Evolutionary conservation across 1,284 basidiomycete species (phyloP).

Genomic region (Heterobasidion parviporum): DNA sequence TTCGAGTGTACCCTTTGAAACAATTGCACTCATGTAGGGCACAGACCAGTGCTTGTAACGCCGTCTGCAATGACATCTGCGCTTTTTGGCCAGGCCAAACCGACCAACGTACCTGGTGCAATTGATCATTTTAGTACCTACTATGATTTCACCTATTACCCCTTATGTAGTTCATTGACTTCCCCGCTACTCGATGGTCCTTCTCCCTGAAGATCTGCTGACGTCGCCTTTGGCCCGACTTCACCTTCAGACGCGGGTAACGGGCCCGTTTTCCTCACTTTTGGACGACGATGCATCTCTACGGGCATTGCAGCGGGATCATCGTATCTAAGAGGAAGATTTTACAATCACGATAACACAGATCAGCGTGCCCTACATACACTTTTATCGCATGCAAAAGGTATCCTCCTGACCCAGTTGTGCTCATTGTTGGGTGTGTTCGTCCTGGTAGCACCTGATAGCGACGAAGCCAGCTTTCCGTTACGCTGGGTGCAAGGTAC

Average conservation of each 20-base stretch:
- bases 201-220: no score
- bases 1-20: no score
- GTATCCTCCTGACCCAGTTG: constrained; percentile 85
- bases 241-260: not conserved
- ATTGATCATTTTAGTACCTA: no score
- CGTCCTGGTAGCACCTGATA: constrained; percentile 94
- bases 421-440: constrained; percentile 94
- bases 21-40: no score
- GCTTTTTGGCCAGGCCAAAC: no score
- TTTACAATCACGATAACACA: not conserved
- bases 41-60: no score
- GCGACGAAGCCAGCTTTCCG: constrained; percentile 83
- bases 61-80: no score
- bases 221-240: no score
- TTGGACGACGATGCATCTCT: constrained; percentile 25
- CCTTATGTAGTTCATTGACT: no score
- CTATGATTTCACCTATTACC: no score
- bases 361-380: constrained; percentile 35
- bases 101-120: no score
- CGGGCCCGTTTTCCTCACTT: not conserved
- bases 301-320: constrained; percentile 54
- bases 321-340: constrained; percentile 42
- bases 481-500: constrained; percentile 76
- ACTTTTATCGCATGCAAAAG: constrained; percentile 82
- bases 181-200: no score